Conservation (phyloP, 2,329 filamentous ascomycete genomes). For the Cordyceps tenuipes region DNA sequence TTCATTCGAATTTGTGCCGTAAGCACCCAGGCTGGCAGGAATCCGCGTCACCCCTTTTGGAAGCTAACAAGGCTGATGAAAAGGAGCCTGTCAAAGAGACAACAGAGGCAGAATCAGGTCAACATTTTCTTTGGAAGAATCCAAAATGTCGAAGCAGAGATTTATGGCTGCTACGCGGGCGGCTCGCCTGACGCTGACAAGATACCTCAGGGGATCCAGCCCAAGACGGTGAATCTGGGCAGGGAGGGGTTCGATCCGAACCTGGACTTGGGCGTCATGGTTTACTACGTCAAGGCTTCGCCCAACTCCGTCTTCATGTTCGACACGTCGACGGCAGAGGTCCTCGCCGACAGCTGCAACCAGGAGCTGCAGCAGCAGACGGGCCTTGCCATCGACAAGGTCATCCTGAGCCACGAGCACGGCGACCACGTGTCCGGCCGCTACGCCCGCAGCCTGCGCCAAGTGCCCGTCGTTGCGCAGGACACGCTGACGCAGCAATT, state of each 20-base stretch:
- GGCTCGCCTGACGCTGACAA: constrained; percentile 1
- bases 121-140: constrained; percentile 1
- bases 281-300: constrained; percentile 1
- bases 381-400: neutral
- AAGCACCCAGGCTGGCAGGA: neutral
- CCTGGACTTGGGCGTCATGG: constrained; percentile 1
- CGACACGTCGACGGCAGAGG: neutral
- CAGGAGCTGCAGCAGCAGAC: neutral
- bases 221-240: neutral
- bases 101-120: neutral
- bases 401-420: constrained; percentile 5
- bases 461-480: neutral
- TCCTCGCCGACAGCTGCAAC: constrained; percentile 3
- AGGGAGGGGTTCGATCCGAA: constrained; percentile 3
- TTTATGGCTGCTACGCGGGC: constrained; percentile 6
- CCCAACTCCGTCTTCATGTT: constrained; percentile 1
- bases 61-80: too few species aligned
- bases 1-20: neutral
- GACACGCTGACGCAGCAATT: neutral
- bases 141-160: neutral
- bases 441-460: neutral
- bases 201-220: neutral
- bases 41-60: too few species aligned
- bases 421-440: constrained; percentile 1
- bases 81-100: neutral